Evolutionary conservation across 257 asterid genomes (phyloP), one percentile per base, ranked within the genome.

Genomic region (Voacanga thouarsii): DNA sequence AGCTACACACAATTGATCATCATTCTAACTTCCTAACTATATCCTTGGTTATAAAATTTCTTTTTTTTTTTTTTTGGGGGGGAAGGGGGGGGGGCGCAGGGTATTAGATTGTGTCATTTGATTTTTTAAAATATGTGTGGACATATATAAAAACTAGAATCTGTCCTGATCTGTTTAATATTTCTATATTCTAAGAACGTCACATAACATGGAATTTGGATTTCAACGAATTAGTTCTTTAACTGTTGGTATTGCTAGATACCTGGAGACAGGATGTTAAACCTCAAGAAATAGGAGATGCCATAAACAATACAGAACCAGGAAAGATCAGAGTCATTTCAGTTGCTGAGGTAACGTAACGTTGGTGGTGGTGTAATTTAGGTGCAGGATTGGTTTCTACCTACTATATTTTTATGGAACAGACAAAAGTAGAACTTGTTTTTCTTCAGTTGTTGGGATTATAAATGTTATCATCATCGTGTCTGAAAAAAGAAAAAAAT

Each of bases 191-290:
- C 45, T 33, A 3, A 7, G 41, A 64, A 26, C 44, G 12, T 51
- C 23, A 12, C 6, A 24, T 26, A 18, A 33, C 49, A 15, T 26
- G n/a, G 12, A 15, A 37, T 4, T 37, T 66, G 41, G 71, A 66
- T 37, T 66, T 78, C 71, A 5, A 41, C 2, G 9, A 55, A 51
- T 24, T 68, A 28, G 55, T 71, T 79, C 24, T 65, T 57, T 43
- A 53, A 44, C 4, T 12, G 30, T 18, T 73, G 77, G 14, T 47
- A 56, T 86, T 82, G 56, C 65, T 81, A 95, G 99, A 90, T 89
- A 91, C 98, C 59, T 95, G 99, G 99, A 92, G 97, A 83, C 86
- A 86, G 78, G 98, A 95, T 85, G 84, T 90, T 74, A 85, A 81
- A 83, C 88, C 87, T 85, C 82, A 78, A 67, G 94, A 90, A 24